Conservation (phyloP, 1,139 yeast genomes). For the Kodamaea sp. region DNA sequence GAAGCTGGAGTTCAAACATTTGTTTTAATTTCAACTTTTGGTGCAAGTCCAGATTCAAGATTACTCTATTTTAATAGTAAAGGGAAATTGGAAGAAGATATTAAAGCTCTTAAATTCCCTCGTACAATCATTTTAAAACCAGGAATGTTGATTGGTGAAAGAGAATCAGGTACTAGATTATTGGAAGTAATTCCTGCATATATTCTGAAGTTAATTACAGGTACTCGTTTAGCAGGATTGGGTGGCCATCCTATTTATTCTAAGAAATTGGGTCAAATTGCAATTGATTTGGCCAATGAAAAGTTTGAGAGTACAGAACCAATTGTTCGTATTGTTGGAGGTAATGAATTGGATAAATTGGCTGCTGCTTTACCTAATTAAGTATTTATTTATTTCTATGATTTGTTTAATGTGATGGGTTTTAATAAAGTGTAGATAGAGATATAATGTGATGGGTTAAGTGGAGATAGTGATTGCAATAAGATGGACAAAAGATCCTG, state of each 20-base stretch:
- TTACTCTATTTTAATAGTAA: constrained; percentile 55
- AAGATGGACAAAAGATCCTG: too few species aligned
- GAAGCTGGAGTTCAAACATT: constrained; percentile 60
- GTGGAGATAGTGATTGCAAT: too few species aligned
- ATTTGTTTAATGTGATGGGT: too few species aligned
- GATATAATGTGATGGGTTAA: too few species aligned
- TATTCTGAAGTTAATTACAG: constrained; percentile 32
- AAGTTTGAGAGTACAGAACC: too few species aligned
- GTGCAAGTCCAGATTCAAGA: constrained; percentile 53
- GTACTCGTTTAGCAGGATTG: constrained; percentile 24
- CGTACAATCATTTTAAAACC: constrained; percentile 68
- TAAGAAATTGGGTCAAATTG: constrained; percentile 48
- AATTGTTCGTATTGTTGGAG: too few species aligned
- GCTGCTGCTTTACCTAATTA: too few species aligned
- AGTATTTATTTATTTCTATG: too few species aligned
- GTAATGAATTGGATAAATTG: too few species aligned
- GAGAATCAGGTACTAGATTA: constrained; percentile 42
- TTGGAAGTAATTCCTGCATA: constrained; percentile 22
- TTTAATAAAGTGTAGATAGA: too few species aligned
- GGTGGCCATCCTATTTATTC: constrained; percentile 37
- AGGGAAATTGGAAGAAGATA: constrained; percentile 62
- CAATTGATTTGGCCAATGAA: constrained; percentile 22
- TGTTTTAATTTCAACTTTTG: constrained; percentile 58
- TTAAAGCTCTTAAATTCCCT: constrained; percentile 57
- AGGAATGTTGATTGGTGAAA: constrained; percentile 60